These are phyloP conservation scores for Melastoma candidum DNA, from an alignment of 441 rosid species.

Conservation along the genomic window DNA sequence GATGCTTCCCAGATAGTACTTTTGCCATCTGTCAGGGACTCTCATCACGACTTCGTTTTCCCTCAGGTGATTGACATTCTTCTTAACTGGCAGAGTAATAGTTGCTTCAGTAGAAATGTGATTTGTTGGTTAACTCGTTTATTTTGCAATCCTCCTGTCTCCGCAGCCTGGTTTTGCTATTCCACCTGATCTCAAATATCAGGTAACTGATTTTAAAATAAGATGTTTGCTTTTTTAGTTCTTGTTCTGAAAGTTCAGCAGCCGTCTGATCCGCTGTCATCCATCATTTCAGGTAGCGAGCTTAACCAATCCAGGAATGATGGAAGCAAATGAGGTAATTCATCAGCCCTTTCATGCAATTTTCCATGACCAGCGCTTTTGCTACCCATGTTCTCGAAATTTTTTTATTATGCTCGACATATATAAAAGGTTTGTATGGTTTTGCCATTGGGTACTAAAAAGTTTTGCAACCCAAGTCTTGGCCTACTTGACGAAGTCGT, in stretches of 20 bases:
- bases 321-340: constrained; percentile 74
- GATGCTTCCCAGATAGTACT: constrained; percentile 50
- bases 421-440: too few relatives aligned
- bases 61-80: constrained; percentile 62
- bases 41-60: constrained; percentile 87
- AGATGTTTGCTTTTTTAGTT: background rate
- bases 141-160: background rate
- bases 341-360: background rate
- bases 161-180: constrained; percentile 83
- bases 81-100: background rate
- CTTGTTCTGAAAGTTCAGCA: constrained; percentile 5
- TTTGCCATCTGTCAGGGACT: constrained; percentile 85
- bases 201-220: constrained; percentile 37
- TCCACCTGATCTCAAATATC: constrained; percentile 36
- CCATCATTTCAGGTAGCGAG: constrained; percentile 44
- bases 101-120: background rate
- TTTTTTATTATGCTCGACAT: too few relatives aligned
- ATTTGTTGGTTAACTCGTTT: background rate
- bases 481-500: too few relatives aligned
- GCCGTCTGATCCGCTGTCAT: constrained; percentile 1
- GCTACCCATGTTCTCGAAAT: too few relatives aligned
- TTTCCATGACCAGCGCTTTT: too few relatives aligned
- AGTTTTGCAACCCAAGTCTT: too few relatives aligned
- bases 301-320: constrained; percentile 74
- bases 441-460: too few relatives aligned